Conservation (phyloP, 768 basidiomycete genomes). For the Botryobasidium botryosum region DNA sequence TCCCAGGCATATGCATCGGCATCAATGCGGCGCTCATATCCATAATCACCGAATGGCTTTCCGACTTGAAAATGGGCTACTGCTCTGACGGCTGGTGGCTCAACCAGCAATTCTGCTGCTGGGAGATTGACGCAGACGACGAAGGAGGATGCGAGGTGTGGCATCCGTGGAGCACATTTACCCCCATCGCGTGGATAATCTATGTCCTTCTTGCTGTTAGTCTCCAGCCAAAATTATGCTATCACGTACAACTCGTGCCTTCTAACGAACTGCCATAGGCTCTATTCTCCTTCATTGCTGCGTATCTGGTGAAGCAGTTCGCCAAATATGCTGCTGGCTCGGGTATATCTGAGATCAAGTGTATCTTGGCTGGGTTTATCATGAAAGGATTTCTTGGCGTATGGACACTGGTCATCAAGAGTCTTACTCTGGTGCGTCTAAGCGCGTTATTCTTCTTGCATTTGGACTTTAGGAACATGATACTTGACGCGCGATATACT, state of each 20-base stretch:
- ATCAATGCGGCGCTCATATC: slow-evolving; percentile 89
- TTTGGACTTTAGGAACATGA: background rate
- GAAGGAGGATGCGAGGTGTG: slow-evolving; percentile 76
- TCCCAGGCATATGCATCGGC: slow-evolving; percentile 72
- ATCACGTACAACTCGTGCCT: background rate
- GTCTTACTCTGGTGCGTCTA: slow-evolving; percentile 64
- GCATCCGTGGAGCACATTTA: slow-evolving; percentile 71
- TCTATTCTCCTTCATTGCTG: slow-evolving; percentile 68
- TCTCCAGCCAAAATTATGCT: slow-evolving; percentile 9
- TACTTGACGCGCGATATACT: slow-evolving; percentile 8
- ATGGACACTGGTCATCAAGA: slow-evolving; percentile 86
- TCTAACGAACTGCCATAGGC: slow-evolving; percentile 29
- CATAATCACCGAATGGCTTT: slow-evolving; percentile 92
- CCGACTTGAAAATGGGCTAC: slow-evolving; percentile 95
- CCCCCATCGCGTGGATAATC: slow-evolving; percentile 58
- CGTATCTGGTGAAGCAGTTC: slow-evolving; percentile 72
- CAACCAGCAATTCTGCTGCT: slow-evolving; percentile 95
- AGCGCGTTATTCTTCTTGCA: background rate
- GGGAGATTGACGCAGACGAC: slow-evolving; percentile 66
- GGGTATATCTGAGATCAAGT: slow-evolving; percentile 97
- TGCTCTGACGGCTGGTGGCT: slow-evolving; percentile 98
- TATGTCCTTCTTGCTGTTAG: slow-evolving; percentile 84
- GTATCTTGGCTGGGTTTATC: slow-evolving; percentile 89
- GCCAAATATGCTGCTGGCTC: slow-evolving; percentile 95
- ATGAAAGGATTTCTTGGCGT: slow-evolving; percentile 91